Base-by-base conservation (phyloP, 371 early-diverging fungal species). In the Saksenaea oblongispora region DNA sequence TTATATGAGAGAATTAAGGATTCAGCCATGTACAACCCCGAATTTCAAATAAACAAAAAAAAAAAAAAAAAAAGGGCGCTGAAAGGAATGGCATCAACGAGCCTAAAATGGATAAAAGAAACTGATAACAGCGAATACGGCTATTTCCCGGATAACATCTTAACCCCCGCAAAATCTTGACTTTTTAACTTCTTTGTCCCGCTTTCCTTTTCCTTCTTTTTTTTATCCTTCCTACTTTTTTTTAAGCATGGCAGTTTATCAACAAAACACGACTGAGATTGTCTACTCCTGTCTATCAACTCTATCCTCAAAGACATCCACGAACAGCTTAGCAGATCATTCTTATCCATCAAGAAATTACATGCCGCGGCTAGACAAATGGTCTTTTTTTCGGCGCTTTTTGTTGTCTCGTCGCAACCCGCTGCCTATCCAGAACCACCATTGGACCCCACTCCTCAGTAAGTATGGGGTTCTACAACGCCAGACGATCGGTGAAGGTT, bases 401-500 rank as follows among this genome's bases (percentile, higher is more conserved):
- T 1, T 47, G 2, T 1, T 18, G 10, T 22, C 22, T 22, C 51
- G 51, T 47, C 24, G 22, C 17, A 22, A 47, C 10, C 51, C 51
- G 3, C 17, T 22, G 24, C 17, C 51, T 2, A 18, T 22, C 3
- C 22, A 8, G 22, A 10, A 47, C 4, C 22, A 22, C 22, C 17
- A 47, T 22, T 47, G 51, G 51, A 47, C 51, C 51, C 51, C 51
- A 18, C 51, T 8, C 10, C 17, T 47, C 22, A 47, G 51, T 22
- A 47, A 47, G 11, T 47, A 47, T 47, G 51, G 51, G 9, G 51
- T 47, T 18, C 22, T 47, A 11, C 51, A 47, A 11, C 22, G 51
- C 22, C 22, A 10, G 3, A 18, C 51, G 34, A 64, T 64, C 27
- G 64, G 64, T 54, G 42, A 34, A 27, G 64, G 64, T 27, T 39